These are phyloP conservation scores for Alternaria longipes DNA, from an alignment of 2,329 filamentous ascomycete species.

Conservation along the genomic window DNA sequence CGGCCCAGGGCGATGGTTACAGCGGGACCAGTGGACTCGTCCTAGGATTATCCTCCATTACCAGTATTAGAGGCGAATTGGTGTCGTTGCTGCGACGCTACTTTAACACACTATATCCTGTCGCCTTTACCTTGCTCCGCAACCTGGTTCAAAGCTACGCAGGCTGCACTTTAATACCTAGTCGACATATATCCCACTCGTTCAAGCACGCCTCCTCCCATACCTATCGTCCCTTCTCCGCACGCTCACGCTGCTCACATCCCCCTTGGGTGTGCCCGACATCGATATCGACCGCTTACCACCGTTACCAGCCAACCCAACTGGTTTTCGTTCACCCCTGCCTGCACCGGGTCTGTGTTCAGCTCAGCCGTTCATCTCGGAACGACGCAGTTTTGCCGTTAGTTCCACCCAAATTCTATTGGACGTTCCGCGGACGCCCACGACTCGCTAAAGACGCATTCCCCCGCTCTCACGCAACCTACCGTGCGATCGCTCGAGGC, in stretches of 20 bases:
- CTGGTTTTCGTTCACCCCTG: conserved; percentile 24
- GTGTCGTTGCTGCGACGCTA: conserved; percentile 42
- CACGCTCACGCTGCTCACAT: conserved; percentile 32
- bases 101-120: conserved; percentile 45
- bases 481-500: conserved; percentile 44
- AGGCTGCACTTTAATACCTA: conserved; percentile 42
- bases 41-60: conserved; percentile 42
- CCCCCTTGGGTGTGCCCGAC: conserved; percentile 28
- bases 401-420: conserved; percentile 39
- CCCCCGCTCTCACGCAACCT: conserved; percentile 46
- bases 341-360: conserved; percentile 25
- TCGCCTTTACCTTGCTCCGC: conserved; percentile 43
- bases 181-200: conserved; percentile 48
- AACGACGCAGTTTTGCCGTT: conserved; percentile 37
- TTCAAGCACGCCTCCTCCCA: conserved; percentile 44
- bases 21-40: conserved; percentile 35
- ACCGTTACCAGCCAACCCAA: conserved; percentile 19
- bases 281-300: conserved; percentile 24
- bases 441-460: conserved; percentile 47
- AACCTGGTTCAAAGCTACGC: conserved; percentile 30
- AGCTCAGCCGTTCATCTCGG: conserved; percentile 30
- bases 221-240: conserved; percentile 34
- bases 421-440: conserved; percentile 36
- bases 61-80: conserved; percentile 41
- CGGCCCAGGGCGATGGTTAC: conserved; percentile 40